Evolutionary conservation across 805 yeast species (phyloP).

Genomic region (Candida parachauliodes): DNA sequence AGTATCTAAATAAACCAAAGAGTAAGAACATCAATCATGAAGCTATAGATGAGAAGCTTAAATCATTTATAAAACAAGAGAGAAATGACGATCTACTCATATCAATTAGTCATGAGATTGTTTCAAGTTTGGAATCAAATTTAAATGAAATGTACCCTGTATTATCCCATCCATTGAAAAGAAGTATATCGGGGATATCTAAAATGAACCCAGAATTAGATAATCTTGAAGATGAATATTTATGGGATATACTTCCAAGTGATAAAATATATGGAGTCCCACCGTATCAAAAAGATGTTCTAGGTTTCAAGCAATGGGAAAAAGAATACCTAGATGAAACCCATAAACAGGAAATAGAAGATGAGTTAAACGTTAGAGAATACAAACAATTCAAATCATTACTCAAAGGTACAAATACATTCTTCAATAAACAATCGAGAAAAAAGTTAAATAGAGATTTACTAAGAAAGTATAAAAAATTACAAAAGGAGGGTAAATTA

Average conservation of each 20-base stretch:
- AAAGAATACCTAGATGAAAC: conserved; percentile 20
- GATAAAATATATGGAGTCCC: conserved; percentile 31
- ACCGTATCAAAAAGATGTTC: conserved; percentile 27
- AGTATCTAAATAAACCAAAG: conserved; percentile 5
- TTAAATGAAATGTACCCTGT: conserved; percentile 22
- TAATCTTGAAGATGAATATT: conserved; percentile 35
- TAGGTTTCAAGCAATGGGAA: conserved; percentile 38
- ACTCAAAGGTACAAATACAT: conserved; percentile 21
- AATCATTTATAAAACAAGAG: conserved; percentile 3
- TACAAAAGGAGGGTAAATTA: conserved; percentile 24
- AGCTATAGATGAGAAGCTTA: conserved; percentile 3
- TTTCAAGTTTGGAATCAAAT: conserved; percentile 18
- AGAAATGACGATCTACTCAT: conserved; percentile 1
- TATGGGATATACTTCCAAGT: conserved; percentile 38
- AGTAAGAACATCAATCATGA: conserved; percentile 2
- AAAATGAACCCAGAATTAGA: conserved; percentile 31
- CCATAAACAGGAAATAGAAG: conserved; percentile 15
- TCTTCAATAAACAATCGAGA: conserved; percentile 17
- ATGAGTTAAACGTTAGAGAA: conserved; percentile 20
- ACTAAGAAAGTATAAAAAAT: conserved; percentile 28
- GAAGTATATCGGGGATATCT: conserved; percentile 38
- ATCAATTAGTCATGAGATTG: conserved; percentile 12
- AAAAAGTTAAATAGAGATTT: conserved; percentile 36
- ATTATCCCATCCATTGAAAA: conserved; percentile 37
- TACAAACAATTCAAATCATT: conserved; percentile 18